These are phyloP conservation scores for Bryum argenteum DNA, from an alignment of 225 moss, liverwort and hornwort genomes.

Conservation along the genomic window DNA sequence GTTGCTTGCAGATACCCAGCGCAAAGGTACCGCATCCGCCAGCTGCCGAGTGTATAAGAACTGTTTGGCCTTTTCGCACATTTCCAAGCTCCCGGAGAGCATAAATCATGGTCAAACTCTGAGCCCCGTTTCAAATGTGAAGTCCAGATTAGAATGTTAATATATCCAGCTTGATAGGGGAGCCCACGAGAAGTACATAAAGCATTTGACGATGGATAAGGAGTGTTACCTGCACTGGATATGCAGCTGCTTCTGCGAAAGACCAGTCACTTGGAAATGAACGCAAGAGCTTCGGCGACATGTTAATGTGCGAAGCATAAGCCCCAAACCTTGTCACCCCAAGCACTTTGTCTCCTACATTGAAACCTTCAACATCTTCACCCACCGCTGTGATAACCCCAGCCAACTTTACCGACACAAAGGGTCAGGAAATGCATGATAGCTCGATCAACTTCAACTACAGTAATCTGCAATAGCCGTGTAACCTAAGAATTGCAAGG, in stretches of 20 bases:
- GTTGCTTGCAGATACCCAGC: slow-evolving; percentile 51
- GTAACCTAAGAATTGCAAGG: neutral
- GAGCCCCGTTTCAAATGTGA: neutral
- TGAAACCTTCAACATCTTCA: slow-evolving; percentile 31
- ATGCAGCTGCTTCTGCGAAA: slow-evolving; percentile 59
- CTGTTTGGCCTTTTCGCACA: slow-evolving; percentile 53
- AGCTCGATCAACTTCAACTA: neutral
- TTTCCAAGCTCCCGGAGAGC: slow-evolving; percentile 59
- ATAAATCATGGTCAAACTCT: slow-evolving; percentile 63
- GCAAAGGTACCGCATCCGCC: slow-evolving; percentile 68
- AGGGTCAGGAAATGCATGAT: slow-evolving; percentile 16
- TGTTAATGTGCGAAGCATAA: slow-evolving; percentile 50
- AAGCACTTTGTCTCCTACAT: slow-evolving; percentile 51
- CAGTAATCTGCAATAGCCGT: neutral
- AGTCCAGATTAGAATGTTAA: neutral
- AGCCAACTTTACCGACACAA: slow-evolving; percentile 38
- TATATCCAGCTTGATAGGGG: neutral
- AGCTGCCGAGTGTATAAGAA: slow-evolving; percentile 60
- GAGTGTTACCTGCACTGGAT: slow-evolving; percentile 52
- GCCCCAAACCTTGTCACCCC: slow-evolving; percentile 58
- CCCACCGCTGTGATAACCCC: slow-evolving; percentile 50
- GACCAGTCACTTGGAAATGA: slow-evolving; percentile 56
- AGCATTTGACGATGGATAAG: slow-evolving; percentile 3
- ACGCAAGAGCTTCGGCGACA: slow-evolving; percentile 45
- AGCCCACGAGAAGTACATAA: neutral